Evolutionary conservation across 2,329 filamentous ascomycete genomes (phyloP).

Genomic region (Ophiostoma ulmi): DNA sequence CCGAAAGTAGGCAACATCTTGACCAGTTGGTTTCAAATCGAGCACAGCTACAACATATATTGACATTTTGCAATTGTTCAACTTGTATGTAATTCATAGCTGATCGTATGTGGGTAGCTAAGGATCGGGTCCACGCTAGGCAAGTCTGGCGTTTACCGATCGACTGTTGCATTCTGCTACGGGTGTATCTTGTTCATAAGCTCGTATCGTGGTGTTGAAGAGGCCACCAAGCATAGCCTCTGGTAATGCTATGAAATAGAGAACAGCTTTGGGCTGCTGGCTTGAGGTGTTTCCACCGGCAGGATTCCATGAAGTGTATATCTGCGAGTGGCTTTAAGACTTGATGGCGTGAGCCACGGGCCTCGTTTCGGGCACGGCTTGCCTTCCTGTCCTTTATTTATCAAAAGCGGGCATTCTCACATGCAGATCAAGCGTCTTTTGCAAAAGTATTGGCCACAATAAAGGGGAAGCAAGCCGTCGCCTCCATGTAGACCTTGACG

Average conservation of each 20-base stretch:
- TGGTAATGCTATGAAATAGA: neutral
- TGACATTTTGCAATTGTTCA: neutral
- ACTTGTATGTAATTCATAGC: neutral
- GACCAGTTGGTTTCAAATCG: too few species aligned
- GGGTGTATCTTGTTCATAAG: slow-evolving; percentile 8
- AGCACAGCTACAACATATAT: neutral
- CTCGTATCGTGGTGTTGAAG: neutral
- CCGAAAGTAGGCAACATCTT: too few species aligned
- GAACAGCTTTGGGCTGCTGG: neutral
- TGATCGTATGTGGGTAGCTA: too few species aligned
- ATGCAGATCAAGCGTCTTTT: slow-evolving; percentile 40
- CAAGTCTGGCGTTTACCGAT: neutral
- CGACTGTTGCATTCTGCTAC: neutral
- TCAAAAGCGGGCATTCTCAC: neutral
- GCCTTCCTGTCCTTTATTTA: neutral
- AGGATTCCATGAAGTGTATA: neutral
- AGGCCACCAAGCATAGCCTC: neutral
- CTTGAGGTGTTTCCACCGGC: neutral
- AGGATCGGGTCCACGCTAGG: neutral
- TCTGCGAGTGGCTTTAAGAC: neutral
- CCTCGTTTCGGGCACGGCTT: neutral
- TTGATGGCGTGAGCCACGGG: neutral
- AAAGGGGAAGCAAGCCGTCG: slow-evolving; percentile 60
- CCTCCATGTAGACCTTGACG: slow-evolving; percentile 76
- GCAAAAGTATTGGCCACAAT: slow-evolving; percentile 65